phyloP scores from a whole-genome alignment of 306 rosid genomes.

The Vigna mungo region DNA sequence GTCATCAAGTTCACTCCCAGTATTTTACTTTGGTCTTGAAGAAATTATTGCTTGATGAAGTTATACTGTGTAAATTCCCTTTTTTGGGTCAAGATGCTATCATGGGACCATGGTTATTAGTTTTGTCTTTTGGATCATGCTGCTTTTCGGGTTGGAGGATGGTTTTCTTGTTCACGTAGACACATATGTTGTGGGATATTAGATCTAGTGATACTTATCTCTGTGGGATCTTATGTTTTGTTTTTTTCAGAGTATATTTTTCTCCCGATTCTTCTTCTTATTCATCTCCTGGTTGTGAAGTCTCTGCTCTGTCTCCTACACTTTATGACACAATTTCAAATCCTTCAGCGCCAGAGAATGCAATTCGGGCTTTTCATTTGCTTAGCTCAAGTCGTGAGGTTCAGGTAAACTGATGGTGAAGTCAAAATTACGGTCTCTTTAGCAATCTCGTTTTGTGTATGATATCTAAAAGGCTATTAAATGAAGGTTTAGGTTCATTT shows the following conservation, averaged over 20 bases:
- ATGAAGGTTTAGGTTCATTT: background rate
- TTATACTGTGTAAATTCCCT: constrained; percentile 12
- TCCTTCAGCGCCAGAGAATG: constrained; percentile 58
- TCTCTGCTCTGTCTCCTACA: constrained; percentile 45
- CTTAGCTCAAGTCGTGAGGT: constrained; percentile 65
- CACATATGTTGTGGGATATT: background rate
- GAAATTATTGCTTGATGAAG: background rate
- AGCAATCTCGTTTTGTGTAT: no score
- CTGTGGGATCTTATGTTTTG: background rate
- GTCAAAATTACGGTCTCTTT: no score
- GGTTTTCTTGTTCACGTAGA: background rate
- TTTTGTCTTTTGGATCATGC: background rate
- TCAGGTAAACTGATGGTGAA: constrained; percentile 62
- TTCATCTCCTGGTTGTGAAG: constrained; percentile 38
- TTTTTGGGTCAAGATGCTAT: background rate
- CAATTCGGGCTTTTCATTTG: constrained; percentile 66
- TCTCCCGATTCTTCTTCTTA: constrained; percentile 49
- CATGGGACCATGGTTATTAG: background rate
- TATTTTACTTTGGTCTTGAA: constrained; percentile 19
- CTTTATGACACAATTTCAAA: constrained; percentile 38
- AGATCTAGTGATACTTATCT: background rate
- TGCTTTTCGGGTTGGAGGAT: background rate
- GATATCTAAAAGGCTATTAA: background rate
- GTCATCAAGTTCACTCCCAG: background rate
- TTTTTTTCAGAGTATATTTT: constrained; percentile 64